phyloP scores from a whole-genome alignment of 306 rosid genomes.

The Echinosophora koreensis region DNA sequence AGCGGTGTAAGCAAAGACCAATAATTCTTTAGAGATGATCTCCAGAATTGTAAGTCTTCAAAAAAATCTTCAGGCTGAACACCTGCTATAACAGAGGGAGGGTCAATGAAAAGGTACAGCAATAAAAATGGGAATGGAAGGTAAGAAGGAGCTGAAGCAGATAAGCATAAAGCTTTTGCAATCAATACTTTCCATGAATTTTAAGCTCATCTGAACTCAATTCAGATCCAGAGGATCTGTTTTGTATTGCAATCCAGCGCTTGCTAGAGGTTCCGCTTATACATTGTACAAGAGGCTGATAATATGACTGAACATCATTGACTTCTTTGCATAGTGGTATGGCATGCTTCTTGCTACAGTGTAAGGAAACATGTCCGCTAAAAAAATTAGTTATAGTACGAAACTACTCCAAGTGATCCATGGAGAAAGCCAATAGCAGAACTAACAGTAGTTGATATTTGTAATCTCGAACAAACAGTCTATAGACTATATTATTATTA shows the following conservation, averaged over 20 bases:
- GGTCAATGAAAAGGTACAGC: slow-evolving; percentile 44
- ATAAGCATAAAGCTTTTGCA: slow-evolving; percentile 21
- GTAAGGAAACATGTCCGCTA: slow-evolving; percentile 34
- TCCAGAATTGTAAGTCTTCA: slow-evolving; percentile 74
- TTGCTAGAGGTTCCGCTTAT: slow-evolving; percentile 73
- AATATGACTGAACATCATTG: slow-evolving; percentile 62
- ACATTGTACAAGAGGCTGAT: slow-evolving; percentile 74
- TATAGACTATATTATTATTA: background rate
- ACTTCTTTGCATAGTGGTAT: slow-evolving; percentile 77
- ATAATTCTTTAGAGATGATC: slow-evolving; percentile 67
- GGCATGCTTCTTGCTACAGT: slow-evolving; percentile 65
- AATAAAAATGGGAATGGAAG: slow-evolving; percentile 7
- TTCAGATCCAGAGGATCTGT: slow-evolving; percentile 68
- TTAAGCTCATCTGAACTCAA: slow-evolving; percentile 68
- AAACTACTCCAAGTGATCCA: slow-evolving; percentile 21
- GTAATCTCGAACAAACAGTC: slow-evolving; percentile 6
- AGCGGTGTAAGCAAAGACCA: slow-evolving; percentile 93
- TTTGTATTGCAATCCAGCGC: slow-evolving; percentile 82
- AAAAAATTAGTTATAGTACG: slow-evolving; percentile 17
- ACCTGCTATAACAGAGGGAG: slow-evolving; percentile 60
- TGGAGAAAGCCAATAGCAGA: slow-evolving; percentile 41
- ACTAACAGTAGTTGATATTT: slow-evolving; percentile 21
- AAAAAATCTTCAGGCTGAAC: slow-evolving; percentile 71
- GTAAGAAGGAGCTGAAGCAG: slow-evolving; percentile 26
- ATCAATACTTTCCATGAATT: slow-evolving; percentile 83